Base-by-base conservation (phyloP, 306 rosid species). In the Dalbergia cultrata region DNA sequence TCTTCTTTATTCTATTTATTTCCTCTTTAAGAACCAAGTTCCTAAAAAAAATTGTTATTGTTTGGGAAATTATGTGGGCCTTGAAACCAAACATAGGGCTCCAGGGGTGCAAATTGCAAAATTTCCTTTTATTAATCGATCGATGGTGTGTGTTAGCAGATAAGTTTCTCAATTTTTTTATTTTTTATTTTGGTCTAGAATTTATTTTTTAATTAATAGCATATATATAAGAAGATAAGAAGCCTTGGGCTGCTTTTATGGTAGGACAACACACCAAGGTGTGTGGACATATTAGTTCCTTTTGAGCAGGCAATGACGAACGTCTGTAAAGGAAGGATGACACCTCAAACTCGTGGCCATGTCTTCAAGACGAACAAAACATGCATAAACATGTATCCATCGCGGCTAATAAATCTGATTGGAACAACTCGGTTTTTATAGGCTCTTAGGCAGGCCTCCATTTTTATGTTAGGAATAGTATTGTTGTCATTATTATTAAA, bases 241-340 rank as follows among this genome's bases (percentile, higher is more conserved):
- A 44, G 57, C 13, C 0, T 45, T 68, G 73, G 18, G 75, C 9
- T 41, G 59, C 35, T 67, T 67, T 22, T 14, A 35, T 22, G 69
- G 76, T 54, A 22, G 74, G 81, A 77, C 49, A 67, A 6, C 26
- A 17, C n/a, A 59, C 3, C 52, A 16, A 16, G 44, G 64, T 58
- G 52, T 39, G 82, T 59, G 71, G 83, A 62, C 71, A 61, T 33
- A 2, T 60, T 13, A 69, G 70, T 13, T 45, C 70, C 62, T 68
- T 68, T 79, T 79, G 62, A 79, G 53, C 76, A 59, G 77, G 70
- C 82, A 69, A 45, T 9, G 56, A 66, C 45, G 53, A 66, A 19
- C 9, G 47, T 58, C 11, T 57, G 34, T 57, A 81, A 75, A 75
- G 76, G 45, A 47, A 47, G 35, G 22, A 74, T 45, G 64, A 67